These are phyloP conservation scores for Aspergillus quadrilineatus DNA, from an alignment of 2,329 filamentous ascomycete genomes.

Conservation along the genomic window DNA sequence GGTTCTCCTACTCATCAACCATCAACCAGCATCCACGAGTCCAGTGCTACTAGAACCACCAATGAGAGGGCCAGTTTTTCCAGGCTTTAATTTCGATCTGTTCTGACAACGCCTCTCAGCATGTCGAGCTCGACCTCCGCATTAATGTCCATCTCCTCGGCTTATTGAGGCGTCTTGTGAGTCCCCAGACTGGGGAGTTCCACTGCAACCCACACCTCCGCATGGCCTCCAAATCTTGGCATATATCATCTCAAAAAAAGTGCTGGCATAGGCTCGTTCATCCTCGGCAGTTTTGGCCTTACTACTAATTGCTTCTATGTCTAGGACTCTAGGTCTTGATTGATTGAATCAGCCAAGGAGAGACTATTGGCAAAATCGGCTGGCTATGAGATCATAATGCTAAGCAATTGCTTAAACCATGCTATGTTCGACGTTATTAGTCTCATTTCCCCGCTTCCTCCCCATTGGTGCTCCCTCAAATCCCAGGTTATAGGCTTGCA, in stretches of 20 bases:
- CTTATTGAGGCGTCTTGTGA: neutral
- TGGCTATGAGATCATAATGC: neutral
- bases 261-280: neutral
- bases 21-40: neutral
- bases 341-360: neutral
- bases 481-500: neutral
- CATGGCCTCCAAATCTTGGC: neutral
- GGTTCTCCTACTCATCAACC: neutral
- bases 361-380: neutral
- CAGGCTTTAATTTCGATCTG: neutral
- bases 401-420: constrained; percentile 4
- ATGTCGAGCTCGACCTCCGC: constrained; percentile 2
- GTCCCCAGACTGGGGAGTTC: neutral
- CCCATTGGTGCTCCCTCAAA: neutral
- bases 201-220: neutral
- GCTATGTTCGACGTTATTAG: neutral
- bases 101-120: neutral
- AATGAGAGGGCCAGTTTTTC: neutral
- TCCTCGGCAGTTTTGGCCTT: neutral
- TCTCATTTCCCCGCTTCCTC: constrained; percentile 6
- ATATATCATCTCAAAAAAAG: neutral
- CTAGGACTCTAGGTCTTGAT: neutral
- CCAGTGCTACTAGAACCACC: neutral
- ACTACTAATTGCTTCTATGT: too few relatives aligned
- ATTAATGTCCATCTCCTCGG: neutral